These are phyloP conservation scores for Pythium phragmiticola DNA, from an alignment of 352 stramenopile species.

Conservation along the genomic window DNA sequence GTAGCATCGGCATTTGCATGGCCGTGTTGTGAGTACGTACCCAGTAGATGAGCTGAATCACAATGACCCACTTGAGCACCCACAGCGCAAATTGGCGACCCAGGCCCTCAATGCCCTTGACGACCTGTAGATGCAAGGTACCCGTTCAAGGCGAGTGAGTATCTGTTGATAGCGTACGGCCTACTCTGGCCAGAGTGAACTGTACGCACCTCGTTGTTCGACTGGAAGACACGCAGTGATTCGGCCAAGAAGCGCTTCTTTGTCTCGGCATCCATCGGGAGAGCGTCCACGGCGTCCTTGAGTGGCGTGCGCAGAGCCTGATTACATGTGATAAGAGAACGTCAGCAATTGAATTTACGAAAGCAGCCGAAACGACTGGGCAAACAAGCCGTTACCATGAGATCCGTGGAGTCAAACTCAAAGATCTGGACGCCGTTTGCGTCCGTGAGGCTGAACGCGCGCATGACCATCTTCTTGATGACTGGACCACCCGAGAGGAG, in stretches of 20 bases:
- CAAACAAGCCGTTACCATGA: slow-evolving; percentile 27
- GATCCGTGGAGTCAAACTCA: slow-evolving; percentile 48
- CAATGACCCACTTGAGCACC: slow-evolving; percentile 61
- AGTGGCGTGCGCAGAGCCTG: slow-evolving; percentile 38
- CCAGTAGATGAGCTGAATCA: slow-evolving; percentile 45
- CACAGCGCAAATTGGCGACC: slow-evolving; percentile 45
- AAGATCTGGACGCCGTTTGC: slow-evolving; percentile 53
- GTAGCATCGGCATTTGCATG: not conserved
- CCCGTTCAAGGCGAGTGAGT: not conserved
- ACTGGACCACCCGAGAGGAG: slow-evolving; percentile 61
- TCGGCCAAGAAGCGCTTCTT: slow-evolving; percentile 52
- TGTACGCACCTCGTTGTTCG: slow-evolving; percentile 63
- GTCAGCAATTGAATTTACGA: not conserved
- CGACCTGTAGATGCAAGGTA: slow-evolving; percentile 32
- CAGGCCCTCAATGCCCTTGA: slow-evolving; percentile 61
- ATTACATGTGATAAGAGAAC: too few relatives aligned
- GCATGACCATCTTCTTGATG: slow-evolving; percentile 68
- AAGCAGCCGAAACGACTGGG: not conserved
- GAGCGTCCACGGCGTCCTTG: slow-evolving; percentile 61
- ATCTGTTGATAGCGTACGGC: not conserved
- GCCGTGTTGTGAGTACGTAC: slow-evolving; percentile 30
- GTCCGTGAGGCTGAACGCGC: slow-evolving; percentile 43
- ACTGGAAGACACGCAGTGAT: slow-evolving; percentile 53
- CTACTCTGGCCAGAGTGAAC: not conserved
- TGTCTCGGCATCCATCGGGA: slow-evolving; percentile 40